These are phyloP conservation scores for Hansenula anomala DNA, from an alignment of 1,139 yeast genomes.

Conservation along the genomic window DNA sequence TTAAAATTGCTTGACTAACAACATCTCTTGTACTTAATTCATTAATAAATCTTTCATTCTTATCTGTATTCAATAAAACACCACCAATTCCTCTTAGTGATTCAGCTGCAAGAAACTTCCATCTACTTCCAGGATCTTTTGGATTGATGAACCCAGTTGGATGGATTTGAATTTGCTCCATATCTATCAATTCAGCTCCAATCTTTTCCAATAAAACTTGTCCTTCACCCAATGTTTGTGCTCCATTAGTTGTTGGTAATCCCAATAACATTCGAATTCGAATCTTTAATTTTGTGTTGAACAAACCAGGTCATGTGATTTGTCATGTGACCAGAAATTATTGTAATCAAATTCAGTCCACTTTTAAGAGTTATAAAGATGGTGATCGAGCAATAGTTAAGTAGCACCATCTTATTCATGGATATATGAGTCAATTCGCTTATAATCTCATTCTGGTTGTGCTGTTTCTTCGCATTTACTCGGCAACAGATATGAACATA, in stretches of 20 bases:
- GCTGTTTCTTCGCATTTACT: conserved; percentile 64
- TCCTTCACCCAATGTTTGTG: conserved; percentile 76
- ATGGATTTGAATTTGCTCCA: conserved; percentile 77
- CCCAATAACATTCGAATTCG: not conserved
- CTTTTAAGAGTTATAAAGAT: no score
- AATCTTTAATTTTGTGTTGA: conserved; percentile 35
- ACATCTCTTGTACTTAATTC: conserved; percentile 69
- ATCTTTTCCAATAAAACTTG: conserved; percentile 52
- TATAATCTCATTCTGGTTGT: no score
- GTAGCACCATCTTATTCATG: no score
- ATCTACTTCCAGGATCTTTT: conserved; percentile 43
- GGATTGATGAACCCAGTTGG: conserved; percentile 80
- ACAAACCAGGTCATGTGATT: no score
- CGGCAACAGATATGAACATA: no score
- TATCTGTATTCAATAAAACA: conserved; percentile 50
- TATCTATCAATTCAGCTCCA: conserved; percentile 62
- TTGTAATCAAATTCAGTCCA: no score
- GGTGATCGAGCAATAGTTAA: no score
- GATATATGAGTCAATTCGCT: no score
- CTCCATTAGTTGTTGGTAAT: conserved; percentile 71
- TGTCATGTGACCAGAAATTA: no score
- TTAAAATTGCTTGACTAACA: conserved; percentile 47
- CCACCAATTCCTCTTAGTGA: conserved; percentile 80
- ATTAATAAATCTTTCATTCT: conserved; percentile 60
- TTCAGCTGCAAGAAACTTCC: conserved; percentile 73